Conservation (phyloP, 23 red algal species). For the Gracilariopsis chorda region DNA sequence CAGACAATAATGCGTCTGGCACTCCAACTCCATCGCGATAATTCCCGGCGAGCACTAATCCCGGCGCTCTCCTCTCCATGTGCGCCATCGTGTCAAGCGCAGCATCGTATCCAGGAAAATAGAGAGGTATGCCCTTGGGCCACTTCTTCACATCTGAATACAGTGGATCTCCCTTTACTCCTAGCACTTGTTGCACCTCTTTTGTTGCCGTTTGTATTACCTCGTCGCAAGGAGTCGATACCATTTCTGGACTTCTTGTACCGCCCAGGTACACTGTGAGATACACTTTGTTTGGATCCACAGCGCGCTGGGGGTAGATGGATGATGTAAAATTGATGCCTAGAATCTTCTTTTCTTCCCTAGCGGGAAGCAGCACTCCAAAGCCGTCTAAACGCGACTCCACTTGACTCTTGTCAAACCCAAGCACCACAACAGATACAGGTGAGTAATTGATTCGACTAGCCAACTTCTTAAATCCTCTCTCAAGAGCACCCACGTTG, state of each 20-base stretch:
- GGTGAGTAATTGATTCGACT: slow-evolving; percentile 40
- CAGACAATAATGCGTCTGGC: slow-evolving; percentile 62
- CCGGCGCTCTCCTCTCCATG: slow-evolving; percentile 34
- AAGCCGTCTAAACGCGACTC: slow-evolving; percentile 41
- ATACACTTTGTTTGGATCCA: slow-evolving; percentile 32
- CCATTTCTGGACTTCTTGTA: slow-evolving; percentile 33
- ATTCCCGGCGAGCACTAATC: slow-evolving; percentile 57
- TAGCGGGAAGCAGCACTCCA: slow-evolving; percentile 51
- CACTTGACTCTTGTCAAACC: slow-evolving; percentile 57
- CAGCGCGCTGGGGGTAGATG: slow-evolving; percentile 9
- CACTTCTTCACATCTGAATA: slow-evolving; percentile 50
- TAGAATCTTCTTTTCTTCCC: slow-evolving; percentile 41
- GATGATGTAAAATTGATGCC: slow-evolving; percentile 70
- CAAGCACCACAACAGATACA: slow-evolving; percentile 50
- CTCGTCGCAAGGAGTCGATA: neutral
- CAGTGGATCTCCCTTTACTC: slow-evolving; percentile 34
- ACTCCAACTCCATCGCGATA: slow-evolving; percentile 73
- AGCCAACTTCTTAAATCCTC: slow-evolving; percentile 30
- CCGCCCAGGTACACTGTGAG: slow-evolving; percentile 65
- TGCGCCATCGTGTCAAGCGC: slow-evolving; percentile 44
- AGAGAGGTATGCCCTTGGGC: slow-evolving; percentile 52
- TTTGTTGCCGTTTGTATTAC: slow-evolving; percentile 22
- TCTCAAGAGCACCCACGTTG: slow-evolving; percentile 4
- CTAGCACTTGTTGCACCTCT: slow-evolving; percentile 47
- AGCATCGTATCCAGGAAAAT: slow-evolving; percentile 33